Base-by-base conservation (phyloP, 2,329 filamentous ascomycete genomes). In the Neopestalotiopsis clavispora region DNA sequence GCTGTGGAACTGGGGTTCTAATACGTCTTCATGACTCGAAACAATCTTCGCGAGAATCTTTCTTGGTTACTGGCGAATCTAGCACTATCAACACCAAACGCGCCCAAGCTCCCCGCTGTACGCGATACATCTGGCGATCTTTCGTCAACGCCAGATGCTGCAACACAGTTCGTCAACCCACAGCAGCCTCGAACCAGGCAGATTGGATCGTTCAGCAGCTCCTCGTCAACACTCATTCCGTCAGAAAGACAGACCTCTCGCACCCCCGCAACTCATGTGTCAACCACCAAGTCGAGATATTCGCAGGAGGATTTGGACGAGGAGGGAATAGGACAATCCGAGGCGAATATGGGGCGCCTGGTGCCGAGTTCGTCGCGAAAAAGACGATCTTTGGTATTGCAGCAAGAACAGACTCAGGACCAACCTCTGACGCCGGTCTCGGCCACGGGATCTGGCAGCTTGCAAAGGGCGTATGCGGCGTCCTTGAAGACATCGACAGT, bases 1-100 rank as follows among this genome's bases (percentile, higher is more conserved):
- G 71, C 69, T 70, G 71, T 71, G 78, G 80, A 78, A 80, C 78
- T 65, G 61, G 72, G 70, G 78, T 77, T 80, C 76, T 77, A 76
- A 76, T 68, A 79, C 79, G 83, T 76, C 82, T 86, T 85, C 82
- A 90, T 90, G 87, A 90, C 87, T 82, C 86, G 85, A 77, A 89
- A 89, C 80, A 90, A 90, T 76, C 83, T 90, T 70, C 78, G 80
- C 74, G 84, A 87, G 75, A 86, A 90, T 77, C 80, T 90, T 74
- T 81, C 85, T 74, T 90, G 87, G 87, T 81, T 90, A 75, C 76
- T 88, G 74, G 81, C 82, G 74, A 85, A 87, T 77, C 78, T 81
- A 74, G 75, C 74, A 78, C 78, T 72, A 80, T 79, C 75, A 81
- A 82, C 64, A 69, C 80, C 80, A 68, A 78, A 75, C 70, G 80